A percentile compares a stretch with the other conserved stretches of the same genome.
Conservation (phyloP, 169 alveolate species). For the Eimeria necatrix region DNA sequence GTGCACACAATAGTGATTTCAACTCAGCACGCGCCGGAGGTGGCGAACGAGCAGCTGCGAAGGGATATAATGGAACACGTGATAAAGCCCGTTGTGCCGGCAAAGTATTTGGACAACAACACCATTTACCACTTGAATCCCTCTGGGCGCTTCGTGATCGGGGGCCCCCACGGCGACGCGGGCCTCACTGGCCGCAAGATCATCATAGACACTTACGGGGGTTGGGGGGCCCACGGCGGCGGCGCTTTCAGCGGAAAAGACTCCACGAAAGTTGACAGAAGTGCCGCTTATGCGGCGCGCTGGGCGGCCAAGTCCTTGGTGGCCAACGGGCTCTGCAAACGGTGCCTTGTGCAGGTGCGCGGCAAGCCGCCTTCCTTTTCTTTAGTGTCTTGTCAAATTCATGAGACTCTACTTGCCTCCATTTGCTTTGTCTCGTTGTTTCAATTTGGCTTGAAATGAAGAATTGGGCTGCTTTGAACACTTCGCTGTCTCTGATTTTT, state of each 20-base stretch:
- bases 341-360: conserved; percentile 97
- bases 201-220: conserved; percentile 99
- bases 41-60: conserved; percentile 71
- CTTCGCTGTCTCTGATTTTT: no score
- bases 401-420: no score
- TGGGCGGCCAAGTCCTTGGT: conserved; percentile 99
- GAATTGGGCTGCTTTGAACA: no score
- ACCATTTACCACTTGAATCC: conserved; percentile 98
- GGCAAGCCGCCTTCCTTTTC: background rate
- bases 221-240: conserved; percentile 99
- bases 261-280: conserved; percentile 99
- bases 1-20: conserved; percentile 96
- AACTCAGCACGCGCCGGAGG: conserved; percentile 93
- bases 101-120: conserved; percentile 94
- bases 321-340: conserved; percentile 95
- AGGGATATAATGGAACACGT: conserved; percentile 94
- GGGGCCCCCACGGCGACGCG: conserved; percentile 99
- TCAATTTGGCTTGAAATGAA: no score
- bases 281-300: conserved; percentile 99
- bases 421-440: no score
- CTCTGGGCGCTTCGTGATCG: conserved; percentile 97
- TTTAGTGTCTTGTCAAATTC: background rate
- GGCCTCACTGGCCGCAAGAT: conserved; percentile 97
- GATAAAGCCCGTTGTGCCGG: conserved; percentile 96
- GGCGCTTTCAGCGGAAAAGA: conserved; percentile 99